These are phyloP conservation scores for Hibiscus syriacus DNA, from an alignment of 345 rosid species.

Conservation along the genomic window DNA sequence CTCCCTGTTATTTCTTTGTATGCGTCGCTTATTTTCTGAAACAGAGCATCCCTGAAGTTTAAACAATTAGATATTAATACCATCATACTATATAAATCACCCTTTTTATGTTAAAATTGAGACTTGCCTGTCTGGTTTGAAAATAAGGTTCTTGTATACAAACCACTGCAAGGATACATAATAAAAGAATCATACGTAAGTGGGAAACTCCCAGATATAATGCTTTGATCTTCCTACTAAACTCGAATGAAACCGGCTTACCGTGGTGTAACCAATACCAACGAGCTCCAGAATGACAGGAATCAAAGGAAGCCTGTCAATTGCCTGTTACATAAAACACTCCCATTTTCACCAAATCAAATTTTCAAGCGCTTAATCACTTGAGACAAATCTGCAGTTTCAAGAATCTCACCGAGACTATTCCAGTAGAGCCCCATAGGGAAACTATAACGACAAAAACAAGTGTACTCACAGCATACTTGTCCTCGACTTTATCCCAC, in stretches of 20 bases:
- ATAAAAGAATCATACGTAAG: background rate
- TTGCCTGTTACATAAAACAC: slow-evolving; percentile 52
- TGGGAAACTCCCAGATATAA: background rate
- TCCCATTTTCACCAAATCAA: background rate
- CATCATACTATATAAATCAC: background rate
- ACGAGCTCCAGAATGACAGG: slow-evolving; percentile 81
- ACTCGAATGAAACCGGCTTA: slow-evolving; percentile 24
- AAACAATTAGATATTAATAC: background rate
- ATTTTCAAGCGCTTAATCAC: background rate
- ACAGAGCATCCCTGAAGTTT: slow-evolving; percentile 63
- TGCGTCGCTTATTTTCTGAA: slow-evolving; percentile 52
- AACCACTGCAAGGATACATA: slow-evolving; percentile 54
- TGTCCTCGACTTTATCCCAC: slow-evolving; percentile 96
- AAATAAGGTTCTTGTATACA: slow-evolving; percentile 75
- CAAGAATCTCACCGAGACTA: slow-evolving; percentile 54
- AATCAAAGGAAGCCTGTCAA: slow-evolving; percentile 80
- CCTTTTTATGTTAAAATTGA: background rate
- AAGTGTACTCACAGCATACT: slow-evolving; percentile 74
- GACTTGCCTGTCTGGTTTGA: slow-evolving; percentile 70
- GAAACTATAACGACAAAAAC: slow-evolving; percentile 51
- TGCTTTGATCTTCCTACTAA: too few relatives aligned
- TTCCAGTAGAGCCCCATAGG: slow-evolving; percentile 64
- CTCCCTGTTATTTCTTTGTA: slow-evolving; percentile 68
- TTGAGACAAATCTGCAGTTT: background rate
- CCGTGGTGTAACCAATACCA: slow-evolving; percentile 89